Evolutionary conservation across 1,284 basidiomycete species (phyloP).

Genomic region (Kalmanozyma brasiliensis): DNA sequence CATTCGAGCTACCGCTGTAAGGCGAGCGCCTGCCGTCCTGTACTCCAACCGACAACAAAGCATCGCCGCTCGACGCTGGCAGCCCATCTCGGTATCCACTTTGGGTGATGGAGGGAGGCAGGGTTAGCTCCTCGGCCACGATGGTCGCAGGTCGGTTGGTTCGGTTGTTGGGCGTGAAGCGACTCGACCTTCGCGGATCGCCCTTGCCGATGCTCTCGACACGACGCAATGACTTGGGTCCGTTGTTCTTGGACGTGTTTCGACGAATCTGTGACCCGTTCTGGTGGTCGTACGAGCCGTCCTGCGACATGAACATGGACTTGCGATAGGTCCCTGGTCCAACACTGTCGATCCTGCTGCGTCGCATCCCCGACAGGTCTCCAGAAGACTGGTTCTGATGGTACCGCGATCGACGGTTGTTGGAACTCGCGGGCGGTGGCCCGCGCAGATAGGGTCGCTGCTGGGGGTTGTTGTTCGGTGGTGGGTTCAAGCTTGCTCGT

Average conservation of each 20-base stretch:
- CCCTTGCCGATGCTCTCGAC: slow-evolving; percentile 54
- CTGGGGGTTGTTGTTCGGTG: slow-evolving; percentile 21
- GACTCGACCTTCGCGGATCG: slow-evolving; percentile 28
- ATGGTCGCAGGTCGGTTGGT: slow-evolving; percentile 14
- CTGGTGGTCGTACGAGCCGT: slow-evolving; percentile 17
- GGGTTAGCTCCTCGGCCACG: slow-evolving; percentile 7
- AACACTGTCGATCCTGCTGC: slow-evolving; percentile 52
- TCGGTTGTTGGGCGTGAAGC: slow-evolving; percentile 15
- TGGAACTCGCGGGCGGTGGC: slow-evolving; percentile 40
- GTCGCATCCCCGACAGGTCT: slow-evolving; percentile 14
- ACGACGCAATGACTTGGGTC: slow-evolving; percentile 23
- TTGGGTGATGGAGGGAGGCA: background rate
- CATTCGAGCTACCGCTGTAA: slow-evolving; percentile 22
- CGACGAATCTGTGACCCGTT: slow-evolving; percentile 26
- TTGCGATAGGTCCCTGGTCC: slow-evolving; percentile 55
- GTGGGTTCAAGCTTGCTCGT: slow-evolving; percentile 20
- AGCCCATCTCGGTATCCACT: slow-evolving; percentile 17
- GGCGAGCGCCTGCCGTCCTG: slow-evolving; percentile 18
- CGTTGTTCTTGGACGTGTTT: slow-evolving; percentile 7
- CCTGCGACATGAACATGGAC: slow-evolving; percentile 42
- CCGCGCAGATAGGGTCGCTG: slow-evolving; percentile 26
- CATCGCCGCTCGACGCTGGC: slow-evolving; percentile 9
- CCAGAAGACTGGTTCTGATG: slow-evolving; percentile 8
- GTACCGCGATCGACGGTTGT: slow-evolving; percentile 40
- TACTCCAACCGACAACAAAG: slow-evolving; percentile 10